These are phyloP conservation scores for Cudoniella acicularis DNA, from an alignment of 495 filamentous ascomycete species.

Conservation along the genomic window DNA sequence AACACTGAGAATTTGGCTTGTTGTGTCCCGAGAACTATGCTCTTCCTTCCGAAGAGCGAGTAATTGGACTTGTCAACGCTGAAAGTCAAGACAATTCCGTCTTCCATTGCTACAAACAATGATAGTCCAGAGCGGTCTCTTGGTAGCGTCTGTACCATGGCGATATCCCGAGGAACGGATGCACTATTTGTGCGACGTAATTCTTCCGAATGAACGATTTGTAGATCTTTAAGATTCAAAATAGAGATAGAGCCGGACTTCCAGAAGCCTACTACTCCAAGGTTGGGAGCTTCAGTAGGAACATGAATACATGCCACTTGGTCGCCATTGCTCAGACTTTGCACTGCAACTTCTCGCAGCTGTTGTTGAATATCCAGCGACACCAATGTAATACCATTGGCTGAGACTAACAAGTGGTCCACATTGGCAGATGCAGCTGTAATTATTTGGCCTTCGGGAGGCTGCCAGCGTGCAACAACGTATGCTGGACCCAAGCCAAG, in stretches of 20 bases:
- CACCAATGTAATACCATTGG: constrained; percentile 64
- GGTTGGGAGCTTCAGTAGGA: constrained; percentile 40
- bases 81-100: constrained; percentile 88
- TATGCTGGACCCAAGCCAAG: constrained; percentile 9
- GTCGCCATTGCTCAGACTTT: constrained; percentile 57
- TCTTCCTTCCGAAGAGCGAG: constrained; percentile 67
- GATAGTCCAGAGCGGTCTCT: constrained; percentile 51
- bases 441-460: constrained; percentile 55
- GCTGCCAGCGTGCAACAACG: constrained; percentile 62
- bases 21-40: constrained; percentile 80
- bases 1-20: constrained; percentile 76
- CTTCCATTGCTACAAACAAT: constrained; percentile 89
- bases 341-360: constrained; percentile 51
- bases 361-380: constrained; percentile 60
- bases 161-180: constrained; percentile 77
- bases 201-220: constrained; percentile 58
- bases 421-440: constrained; percentile 75
- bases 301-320: constrained; percentile 85
- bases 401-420: constrained; percentile 62
- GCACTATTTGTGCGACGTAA: constrained; percentile 50
- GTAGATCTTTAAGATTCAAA: constrained; percentile 58
- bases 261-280: constrained; percentile 84
- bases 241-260: constrained; percentile 70
- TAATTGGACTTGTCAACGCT: constrained; percentile 56
- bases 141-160: constrained; percentile 69